Conservation (phyloP, 345 rosid species). For the Euphorbia pulcherrima region DNA sequence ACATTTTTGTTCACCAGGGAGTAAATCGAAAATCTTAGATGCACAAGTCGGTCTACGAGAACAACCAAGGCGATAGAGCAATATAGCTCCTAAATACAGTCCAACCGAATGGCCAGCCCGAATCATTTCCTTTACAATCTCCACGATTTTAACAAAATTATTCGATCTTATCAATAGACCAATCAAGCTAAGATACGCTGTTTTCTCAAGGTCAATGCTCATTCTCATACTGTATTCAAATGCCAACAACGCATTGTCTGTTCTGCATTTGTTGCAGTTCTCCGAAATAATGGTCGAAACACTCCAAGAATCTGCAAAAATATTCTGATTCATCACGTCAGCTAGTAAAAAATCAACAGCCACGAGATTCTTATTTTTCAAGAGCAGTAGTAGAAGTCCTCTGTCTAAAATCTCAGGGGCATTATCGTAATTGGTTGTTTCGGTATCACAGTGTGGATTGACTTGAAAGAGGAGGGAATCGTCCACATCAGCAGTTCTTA, state of each 20-base stretch:
- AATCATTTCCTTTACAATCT: conserved; percentile 51
- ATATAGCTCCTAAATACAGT: conserved; percentile 50
- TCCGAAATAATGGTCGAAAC: conserved; percentile 49
- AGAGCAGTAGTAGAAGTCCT: conserved; percentile 44
- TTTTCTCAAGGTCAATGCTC: conserved; percentile 47
- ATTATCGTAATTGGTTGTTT: conserved; percentile 23
- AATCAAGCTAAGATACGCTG: conserved; percentile 52
- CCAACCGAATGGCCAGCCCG: conserved; percentile 55
- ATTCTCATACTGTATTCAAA: conserved; percentile 50
- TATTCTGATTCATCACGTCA: conserved; percentile 34
- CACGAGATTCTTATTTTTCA: conserved; percentile 58
- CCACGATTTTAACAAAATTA: conserved; percentile 36
- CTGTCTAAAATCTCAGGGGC: conserved; percentile 35
- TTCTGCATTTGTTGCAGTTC: conserved; percentile 41
- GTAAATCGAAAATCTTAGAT: conserved; percentile 48
- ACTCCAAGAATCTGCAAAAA: conserved; percentile 37
- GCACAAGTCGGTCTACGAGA: conserved; percentile 71
- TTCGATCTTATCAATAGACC: conserved; percentile 51
- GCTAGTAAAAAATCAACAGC: conserved; percentile 54
- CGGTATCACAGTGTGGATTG: conserved; percentile 55
- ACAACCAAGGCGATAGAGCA: conserved; percentile 63
- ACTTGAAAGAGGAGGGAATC: conserved; percentile 57
- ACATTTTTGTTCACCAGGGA: conserved; percentile 57
- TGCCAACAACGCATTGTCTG: conserved; percentile 55
- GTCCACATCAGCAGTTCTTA: conserved; percentile 45